Conservation (phyloP, 768 basidiomycete species). For the Leccinum obscurum region DNA sequence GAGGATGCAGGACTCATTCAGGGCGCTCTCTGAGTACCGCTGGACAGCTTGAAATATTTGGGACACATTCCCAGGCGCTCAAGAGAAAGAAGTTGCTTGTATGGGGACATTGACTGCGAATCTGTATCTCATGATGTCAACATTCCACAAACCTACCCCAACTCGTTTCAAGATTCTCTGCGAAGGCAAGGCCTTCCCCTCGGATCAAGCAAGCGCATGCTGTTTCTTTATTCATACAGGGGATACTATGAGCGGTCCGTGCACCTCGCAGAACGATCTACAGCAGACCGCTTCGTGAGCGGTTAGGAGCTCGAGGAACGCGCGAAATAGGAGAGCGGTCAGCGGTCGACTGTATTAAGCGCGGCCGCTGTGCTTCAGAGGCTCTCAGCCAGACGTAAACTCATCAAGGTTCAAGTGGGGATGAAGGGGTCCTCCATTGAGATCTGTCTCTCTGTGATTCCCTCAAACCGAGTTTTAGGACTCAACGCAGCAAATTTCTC, state of each 20-base stretch:
- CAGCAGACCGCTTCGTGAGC: not conserved
- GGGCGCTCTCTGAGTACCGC: not conserved
- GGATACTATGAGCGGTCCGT: not conserved
- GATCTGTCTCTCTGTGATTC: not conserved
- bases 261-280: not conserved
- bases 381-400: not conserved
- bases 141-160: constrained; percentile 91
- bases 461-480: not conserved
- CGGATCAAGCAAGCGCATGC: constrained; percentile 74
- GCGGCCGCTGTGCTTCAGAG: not conserved
- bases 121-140: constrained; percentile 91
- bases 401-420: not conserved
- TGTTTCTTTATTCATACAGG: constrained; percentile 7
- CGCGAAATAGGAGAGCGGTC: not conserved
- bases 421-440: too few relatives aligned
- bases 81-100: constrained; percentile 87
- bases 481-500: not conserved
- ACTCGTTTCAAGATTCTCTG: constrained; percentile 91
- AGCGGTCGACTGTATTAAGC: not conserved
- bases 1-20: not conserved
- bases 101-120: constrained; percentile 96
- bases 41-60: not conserved
- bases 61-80: constrained; percentile 62
- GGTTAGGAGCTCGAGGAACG: not conserved
- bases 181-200: constrained; percentile 93